These are phyloP conservation scores for Pyricularia pennisetigena DNA, from an alignment of 2,329 filamentous ascomycete species.

Conservation along the genomic window DNA sequence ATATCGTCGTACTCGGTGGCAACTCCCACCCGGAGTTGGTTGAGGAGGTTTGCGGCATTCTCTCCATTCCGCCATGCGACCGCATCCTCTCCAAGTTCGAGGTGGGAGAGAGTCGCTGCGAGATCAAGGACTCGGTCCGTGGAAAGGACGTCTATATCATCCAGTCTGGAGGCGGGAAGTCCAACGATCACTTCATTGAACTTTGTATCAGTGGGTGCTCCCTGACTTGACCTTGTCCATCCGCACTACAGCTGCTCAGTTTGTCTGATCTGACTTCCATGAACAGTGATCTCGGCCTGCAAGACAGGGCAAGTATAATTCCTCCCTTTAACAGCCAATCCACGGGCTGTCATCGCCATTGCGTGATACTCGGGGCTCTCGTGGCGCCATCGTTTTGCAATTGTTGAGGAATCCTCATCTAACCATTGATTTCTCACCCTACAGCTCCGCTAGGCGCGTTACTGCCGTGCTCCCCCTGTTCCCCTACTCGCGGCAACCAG, in stretches of 20 bases:
- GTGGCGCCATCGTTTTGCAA: neutral
- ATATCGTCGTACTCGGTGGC: conserved; percentile 87
- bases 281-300: conserved; percentile 79
- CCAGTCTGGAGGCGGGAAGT: conserved; percentile 81
- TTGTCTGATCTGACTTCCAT: conserved; percentile 1
- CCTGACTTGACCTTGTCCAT: neutral
- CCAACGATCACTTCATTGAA: conserved; percentile 96
- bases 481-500: conserved; percentile 92
- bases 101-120: conserved; percentile 87
- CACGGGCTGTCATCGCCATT: neutral
- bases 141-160: conserved; percentile 99
- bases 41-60: conserved; percentile 76
- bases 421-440: neutral
- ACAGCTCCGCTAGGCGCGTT: conserved; percentile 70
- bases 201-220: conserved; percentile 61
- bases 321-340: neutral
- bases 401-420: neutral
- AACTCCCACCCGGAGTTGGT: conserved; percentile 86
- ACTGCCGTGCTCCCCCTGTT: conserved; percentile 93
- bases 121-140: conserved; percentile 92
- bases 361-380: neutral
- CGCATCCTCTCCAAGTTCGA: conserved; percentile 87
- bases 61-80: conserved; percentile 77
- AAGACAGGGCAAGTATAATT: conserved; percentile 38
- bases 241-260: neutral